A percentile compares a stretch with the other conserved stretches of the same genome.
phyloP scores from a whole-genome alignment of 371 early-diverging fungal species.

The Zopfochytrium polystomum region DNA sequence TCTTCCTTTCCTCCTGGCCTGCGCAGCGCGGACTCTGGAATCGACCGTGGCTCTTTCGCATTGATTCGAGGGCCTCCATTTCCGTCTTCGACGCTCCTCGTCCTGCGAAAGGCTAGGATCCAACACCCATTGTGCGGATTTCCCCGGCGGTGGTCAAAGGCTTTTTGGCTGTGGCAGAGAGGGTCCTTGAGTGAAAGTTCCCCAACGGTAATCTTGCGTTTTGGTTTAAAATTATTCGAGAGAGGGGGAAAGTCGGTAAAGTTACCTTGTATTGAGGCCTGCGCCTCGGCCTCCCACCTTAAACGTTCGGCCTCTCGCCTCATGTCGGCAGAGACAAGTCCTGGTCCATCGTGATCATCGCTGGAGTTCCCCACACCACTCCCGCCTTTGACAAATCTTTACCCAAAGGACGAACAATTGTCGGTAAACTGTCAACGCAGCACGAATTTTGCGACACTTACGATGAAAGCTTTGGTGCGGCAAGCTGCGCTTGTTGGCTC shows the following conservation, averaged over 20 bases:
- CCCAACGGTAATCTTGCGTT: too few species aligned
- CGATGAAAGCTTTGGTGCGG: conserved; percentile 1
- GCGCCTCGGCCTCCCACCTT: conserved; percentile 43
- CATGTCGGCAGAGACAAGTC: conserved; percentile 38
- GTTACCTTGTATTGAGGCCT: conserved; percentile 16
- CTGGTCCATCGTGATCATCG: conserved; percentile 34
- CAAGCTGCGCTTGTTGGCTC: conserved; percentile 42
- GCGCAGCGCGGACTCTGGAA: conserved; percentile 40
- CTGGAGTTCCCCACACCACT: too few species aligned
- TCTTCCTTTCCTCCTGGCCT: conserved; percentile 26
- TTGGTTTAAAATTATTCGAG: too few species aligned
- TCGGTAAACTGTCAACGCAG: too few species aligned
- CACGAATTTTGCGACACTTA: too few species aligned
- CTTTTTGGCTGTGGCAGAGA: conserved; percentile 30
- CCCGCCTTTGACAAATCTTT: too few species aligned
- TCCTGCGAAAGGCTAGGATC: conserved; percentile 70
- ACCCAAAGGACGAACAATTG: too few species aligned
- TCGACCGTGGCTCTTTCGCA: conserved; percentile 56
- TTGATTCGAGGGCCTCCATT: conserved; percentile 57
- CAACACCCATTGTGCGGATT: conserved; percentile 69
- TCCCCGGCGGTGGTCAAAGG: conserved; percentile 63
- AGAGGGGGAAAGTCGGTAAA: too few species aligned
- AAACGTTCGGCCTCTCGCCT: conserved; percentile 35
- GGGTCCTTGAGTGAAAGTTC: too few species aligned
- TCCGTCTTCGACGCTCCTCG: conserved; percentile 66